Percentiles rank a stretch among this genome's conserved stretches.
phyloP scores from a whole-genome alignment of 768 basidiomycete genomes.

The Sporobolomyces pararoseus region DNA sequence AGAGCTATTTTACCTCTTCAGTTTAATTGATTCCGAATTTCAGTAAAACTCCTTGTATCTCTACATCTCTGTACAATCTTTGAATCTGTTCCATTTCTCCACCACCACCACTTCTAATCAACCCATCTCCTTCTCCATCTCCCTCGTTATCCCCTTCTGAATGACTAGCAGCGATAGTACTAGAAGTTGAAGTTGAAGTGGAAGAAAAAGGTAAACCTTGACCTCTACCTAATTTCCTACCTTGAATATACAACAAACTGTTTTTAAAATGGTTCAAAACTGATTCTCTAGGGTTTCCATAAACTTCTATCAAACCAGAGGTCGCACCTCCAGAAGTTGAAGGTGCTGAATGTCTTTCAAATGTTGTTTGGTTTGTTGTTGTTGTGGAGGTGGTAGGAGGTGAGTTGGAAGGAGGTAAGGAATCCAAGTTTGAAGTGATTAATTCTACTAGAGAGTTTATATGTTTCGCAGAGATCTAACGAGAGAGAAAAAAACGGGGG shows the following conservation, averaged over 20 bases:
- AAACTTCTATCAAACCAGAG: slow-evolving; percentile 84
- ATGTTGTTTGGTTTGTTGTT: no score
- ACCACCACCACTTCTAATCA: slow-evolving; percentile 2
- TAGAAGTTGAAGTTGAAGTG: no score
- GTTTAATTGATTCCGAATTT: slow-evolving; percentile 34
- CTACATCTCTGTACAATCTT: slow-evolving; percentile 28
- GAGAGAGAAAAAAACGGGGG: not conserved
- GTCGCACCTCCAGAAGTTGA: slow-evolving; percentile 61
- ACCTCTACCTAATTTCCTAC: slow-evolving; percentile 33
- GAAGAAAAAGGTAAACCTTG: no score
- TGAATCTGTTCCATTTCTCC: slow-evolving; percentile 22
- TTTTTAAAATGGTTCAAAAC: slow-evolving; percentile 90
- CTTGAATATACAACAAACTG: slow-evolving; percentile 59
- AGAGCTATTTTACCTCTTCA: no score
- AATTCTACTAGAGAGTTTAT: slow-evolving; percentile 94
- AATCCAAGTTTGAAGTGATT: slow-evolving; percentile 90
- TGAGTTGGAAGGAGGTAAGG: slow-evolving; percentile 68
- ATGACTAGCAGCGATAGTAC: no score
- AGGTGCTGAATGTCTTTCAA: slow-evolving; percentile 20
- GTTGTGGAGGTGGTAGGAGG: not conserved
- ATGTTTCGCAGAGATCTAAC: slow-evolving; percentile 88
- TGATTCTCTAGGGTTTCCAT: slow-evolving; percentile 88
- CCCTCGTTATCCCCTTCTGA: not conserved
- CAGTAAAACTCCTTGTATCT: slow-evolving; percentile 33
- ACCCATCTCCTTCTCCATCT: not conserved